Conservation (phyloP, 768 basidiomycete species). For the Hortiboletus flavorubellus region DNA sequence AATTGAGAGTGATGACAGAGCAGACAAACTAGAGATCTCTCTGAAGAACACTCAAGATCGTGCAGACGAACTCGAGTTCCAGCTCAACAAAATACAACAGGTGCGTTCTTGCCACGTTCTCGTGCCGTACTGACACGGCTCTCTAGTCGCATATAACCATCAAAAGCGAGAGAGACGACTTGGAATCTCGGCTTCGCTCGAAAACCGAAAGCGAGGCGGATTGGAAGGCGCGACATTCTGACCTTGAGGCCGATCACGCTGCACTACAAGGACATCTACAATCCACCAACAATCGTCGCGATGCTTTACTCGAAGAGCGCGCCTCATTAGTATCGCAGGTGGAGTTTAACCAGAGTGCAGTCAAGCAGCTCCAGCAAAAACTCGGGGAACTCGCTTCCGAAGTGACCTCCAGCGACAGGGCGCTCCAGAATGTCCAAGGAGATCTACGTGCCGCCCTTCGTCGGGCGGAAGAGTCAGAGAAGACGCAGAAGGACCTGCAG, state of each 20-base stretch:
- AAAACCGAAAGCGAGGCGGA: conserved; percentile 43
- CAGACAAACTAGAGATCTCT: conserved; percentile 67
- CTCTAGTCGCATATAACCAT: conserved; percentile 52
- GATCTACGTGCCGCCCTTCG: conserved; percentile 62
- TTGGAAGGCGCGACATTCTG: conserved; percentile 46
- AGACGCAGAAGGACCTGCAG: conserved; percentile 68
- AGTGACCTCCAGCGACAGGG: conserved; percentile 48
- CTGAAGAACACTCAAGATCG: conserved; percentile 78
- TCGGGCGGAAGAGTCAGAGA: conserved; percentile 74
- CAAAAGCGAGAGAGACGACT: conserved; percentile 58
- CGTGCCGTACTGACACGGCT: background rate
- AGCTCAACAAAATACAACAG: conserved; percentile 76
- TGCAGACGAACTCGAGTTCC: conserved; percentile 80
- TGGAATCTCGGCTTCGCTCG: conserved; percentile 46
- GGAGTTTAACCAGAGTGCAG: conserved; percentile 41
- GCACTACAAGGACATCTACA: conserved; percentile 42
- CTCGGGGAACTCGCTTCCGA: conserved; percentile 54
- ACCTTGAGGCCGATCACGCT: conserved; percentile 41
- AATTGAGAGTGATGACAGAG: conserved; percentile 79
- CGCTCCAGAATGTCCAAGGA: conserved; percentile 57
- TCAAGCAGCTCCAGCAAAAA: conserved; percentile 56
- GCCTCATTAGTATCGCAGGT: conserved; percentile 47
- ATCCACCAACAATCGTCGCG: conserved; percentile 43
- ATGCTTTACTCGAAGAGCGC: conserved; percentile 48
- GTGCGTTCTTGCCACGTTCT: conserved; percentile 33